Percentiles rank a stretch among this genome's conserved stretches.
These are phyloP conservation scores for Pycnococcus provasolii DNA, from an alignment of 139 green algal genomes.

Conservation along the genomic window DNA sequence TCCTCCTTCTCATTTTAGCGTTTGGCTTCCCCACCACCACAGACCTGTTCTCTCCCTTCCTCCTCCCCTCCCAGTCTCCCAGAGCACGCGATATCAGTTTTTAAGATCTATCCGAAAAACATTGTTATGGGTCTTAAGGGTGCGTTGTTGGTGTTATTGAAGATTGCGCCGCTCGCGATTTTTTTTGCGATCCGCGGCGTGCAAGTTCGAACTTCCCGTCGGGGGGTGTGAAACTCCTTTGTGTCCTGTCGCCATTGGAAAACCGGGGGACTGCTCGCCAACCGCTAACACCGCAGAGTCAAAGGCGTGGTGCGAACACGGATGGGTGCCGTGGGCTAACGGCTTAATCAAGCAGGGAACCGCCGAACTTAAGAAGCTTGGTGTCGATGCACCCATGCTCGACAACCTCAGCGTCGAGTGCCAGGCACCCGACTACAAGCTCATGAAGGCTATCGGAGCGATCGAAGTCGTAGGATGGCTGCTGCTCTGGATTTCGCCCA, in stretches of 20 bases:
- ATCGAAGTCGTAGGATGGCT: conserved; percentile 15
- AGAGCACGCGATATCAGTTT: too few relatives aligned
- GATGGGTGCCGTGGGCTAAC: conserved; percentile 21
- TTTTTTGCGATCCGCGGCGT: conserved; percentile 18
- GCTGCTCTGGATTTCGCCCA: conserved; percentile 5
- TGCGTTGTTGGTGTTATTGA: neutral
- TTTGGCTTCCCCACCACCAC: too few relatives aligned
- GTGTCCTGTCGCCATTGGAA: conserved; percentile 18
- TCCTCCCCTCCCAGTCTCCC: too few relatives aligned
- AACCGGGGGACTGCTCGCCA: conserved; percentile 6
- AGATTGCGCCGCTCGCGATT: conserved; percentile 11
- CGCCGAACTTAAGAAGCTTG: neutral
- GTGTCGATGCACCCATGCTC: neutral
- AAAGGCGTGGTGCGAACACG: conserved; percentile 23
- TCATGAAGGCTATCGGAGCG: conserved; percentile 18
- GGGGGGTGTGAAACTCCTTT: conserved; percentile 8
- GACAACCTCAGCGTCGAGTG: neutral
- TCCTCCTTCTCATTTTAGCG: too few relatives aligned
- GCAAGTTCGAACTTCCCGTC: conserved; percentile 13
- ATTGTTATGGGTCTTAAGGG: too few relatives aligned
- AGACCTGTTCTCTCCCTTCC: too few relatives aligned
- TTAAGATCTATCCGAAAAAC: too few relatives aligned
- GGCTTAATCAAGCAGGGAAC: neutral
- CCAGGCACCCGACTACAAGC: neutral
- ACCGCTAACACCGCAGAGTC: conserved; percentile 16